Base-by-base conservation (phyloP, 768 basidiomycete species). In the Agaricus subrufescens region DNA sequence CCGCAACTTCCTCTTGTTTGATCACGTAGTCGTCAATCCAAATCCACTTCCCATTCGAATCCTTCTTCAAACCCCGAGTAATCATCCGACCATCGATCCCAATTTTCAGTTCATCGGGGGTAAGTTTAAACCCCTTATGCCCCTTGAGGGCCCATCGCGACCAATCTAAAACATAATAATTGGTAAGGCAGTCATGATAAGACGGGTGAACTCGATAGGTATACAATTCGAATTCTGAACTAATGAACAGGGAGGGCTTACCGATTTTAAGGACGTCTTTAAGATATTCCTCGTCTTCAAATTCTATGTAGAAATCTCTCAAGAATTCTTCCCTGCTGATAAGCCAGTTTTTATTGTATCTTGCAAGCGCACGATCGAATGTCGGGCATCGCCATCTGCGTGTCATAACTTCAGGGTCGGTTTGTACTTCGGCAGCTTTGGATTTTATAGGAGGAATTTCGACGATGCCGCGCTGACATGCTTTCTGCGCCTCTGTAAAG, bases 281-380 rank as follows among this genome's bases (percentile, higher is more conserved):
- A 27, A 63, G 62, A 58, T 73, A 77, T 61, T 76, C 76, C 47
- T 75, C 76, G 56, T 75, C 70, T 40, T 66, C 70, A 60, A 74
- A 77, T 60, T 78, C 76, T 4, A 68, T 55, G 62, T 66, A 75
- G 60, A 77, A 75, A 14, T 66, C 66, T 53, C 65, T 67, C 12
- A 75, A 46, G 51, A 68, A 73, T 66, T 72, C 69, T 30, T 75
- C 72, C 26, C 67, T 61, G 54, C 66, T 71, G 10, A 77, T 63
- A 29, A 79, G 66, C 77, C 77, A 79, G 14, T 71, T 66, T 42
- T 72, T 64, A 62, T 71, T 73, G 58, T 75, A 77, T 52, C 78
- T 65, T 29, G 67, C 67, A 45, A 79, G 59, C 19, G 73, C 71
- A 3, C 78, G 64, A 68, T 79, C 76, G 51, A 79, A 76, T 62